Base-by-base conservation (phyloP, 345 rosid species). In the Mercurialis annua region DNA sequence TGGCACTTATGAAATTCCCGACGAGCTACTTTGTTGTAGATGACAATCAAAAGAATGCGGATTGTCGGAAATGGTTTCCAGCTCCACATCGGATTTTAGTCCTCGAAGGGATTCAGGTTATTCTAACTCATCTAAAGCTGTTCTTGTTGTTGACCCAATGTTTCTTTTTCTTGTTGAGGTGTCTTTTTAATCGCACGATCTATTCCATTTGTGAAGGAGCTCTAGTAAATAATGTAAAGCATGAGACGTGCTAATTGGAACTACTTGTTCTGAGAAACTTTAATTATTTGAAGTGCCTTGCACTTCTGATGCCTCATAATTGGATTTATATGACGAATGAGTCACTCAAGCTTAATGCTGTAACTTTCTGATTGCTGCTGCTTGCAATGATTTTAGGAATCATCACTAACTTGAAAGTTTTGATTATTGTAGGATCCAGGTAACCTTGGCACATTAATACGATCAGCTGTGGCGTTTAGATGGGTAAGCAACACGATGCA, bases 81-180 rank as follows among this genome's bases (percentile, higher is more conserved):
- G 81, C 82, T 68, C 67, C 81, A 6, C 84, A 81, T 66, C 68
- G 98, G 57, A 83, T 93, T 71, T 85, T 90, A 40, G 97, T 90
- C 69, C 92, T 93, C 10, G 98, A 93, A 58, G 83, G 86, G 58
- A 87, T 92, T 59, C 97, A 92, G 96, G 98, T 87, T 62, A 65
- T 12, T 29, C n/a, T 65, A 38, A 15, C 29, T 60, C 29, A 29
- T 34, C 30, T 16, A 27, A 17, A 40, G 12, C 3, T 33, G 58
- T 59, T 44, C 36, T 38, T 50, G 12, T 33, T 30, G 20, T 44
- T 12, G 3, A 7, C 0, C 40, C n/a, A 4, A 17, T 63, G 18
- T 30, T 12, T 59, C 3, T 8, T 15, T 12, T 34, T 26, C 24
- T 58, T 33, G 10, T 56, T 4, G 12, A 3, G 23, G 23, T 58